phyloP scores from a whole-genome alignment of 768 basidiomycete species.

The Lactarius hatsudake region DNA sequence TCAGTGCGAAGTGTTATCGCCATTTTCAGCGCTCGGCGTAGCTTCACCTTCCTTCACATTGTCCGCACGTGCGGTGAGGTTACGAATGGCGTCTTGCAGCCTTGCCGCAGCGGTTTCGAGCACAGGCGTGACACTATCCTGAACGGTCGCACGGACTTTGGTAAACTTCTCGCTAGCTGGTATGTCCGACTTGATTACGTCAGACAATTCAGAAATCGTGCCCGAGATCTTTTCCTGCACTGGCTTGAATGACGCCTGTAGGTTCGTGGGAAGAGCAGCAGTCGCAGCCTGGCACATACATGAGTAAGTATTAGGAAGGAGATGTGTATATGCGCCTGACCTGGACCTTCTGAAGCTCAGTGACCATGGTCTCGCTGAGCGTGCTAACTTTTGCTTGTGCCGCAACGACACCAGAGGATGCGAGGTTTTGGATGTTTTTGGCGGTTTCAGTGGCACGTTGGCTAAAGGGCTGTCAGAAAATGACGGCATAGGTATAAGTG shows the following conservation, averaged over 20 bases:
- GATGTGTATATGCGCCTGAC: constrained; percentile 24
- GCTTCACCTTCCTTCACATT: constrained; percentile 25
- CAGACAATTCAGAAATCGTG: constrained; percentile 51
- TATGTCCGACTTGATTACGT: constrained; percentile 54
- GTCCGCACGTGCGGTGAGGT: constrained; percentile 26
- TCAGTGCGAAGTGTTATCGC: constrained; percentile 25
- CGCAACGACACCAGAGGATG: constrained; percentile 52
- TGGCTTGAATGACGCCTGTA: constrained; percentile 60
- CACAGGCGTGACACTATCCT: constrained; percentile 57
- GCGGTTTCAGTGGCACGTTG: constrained; percentile 71
- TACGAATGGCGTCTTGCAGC: constrained; percentile 35
- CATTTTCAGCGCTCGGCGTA: constrained; percentile 19
- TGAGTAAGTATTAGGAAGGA: neutral
- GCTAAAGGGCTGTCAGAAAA: constrained; percentile 36
- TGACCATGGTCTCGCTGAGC: constrained; percentile 64
- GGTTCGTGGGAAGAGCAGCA: constrained; percentile 46
- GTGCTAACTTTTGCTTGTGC: constrained; percentile 57
- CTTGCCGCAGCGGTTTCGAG: constrained; percentile 43
- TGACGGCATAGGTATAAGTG: neutral
- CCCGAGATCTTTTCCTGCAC: constrained; percentile 53
- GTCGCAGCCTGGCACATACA: constrained; percentile 47
- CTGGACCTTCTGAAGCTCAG: constrained; percentile 62
- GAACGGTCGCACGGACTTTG: constrained; percentile 56
- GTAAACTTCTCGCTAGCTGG: constrained; percentile 61
- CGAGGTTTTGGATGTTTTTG: constrained; percentile 55